Percentiles rank a stretch among this genome's conserved stretches.
These are phyloP conservation scores for Trypanosoma melophagium DNA, from an alignment of 208 protist species.

Conservation along the genomic window DNA sequence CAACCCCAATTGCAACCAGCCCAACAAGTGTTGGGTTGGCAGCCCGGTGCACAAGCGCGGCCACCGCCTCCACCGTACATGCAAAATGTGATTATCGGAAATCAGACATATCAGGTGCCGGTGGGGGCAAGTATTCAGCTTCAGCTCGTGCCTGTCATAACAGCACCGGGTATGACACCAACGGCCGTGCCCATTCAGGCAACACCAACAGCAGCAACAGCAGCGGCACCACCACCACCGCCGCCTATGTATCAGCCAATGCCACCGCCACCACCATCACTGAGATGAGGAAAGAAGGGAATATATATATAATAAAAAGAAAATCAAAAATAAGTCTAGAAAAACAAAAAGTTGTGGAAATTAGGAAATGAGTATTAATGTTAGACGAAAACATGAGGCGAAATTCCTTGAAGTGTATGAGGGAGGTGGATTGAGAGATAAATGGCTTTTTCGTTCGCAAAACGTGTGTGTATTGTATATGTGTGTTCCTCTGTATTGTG, in stretches of 20 bases:
- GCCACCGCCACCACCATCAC: not conserved
- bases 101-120: conserved; percentile 55
- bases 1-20: conserved; percentile 8
- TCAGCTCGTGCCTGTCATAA: conserved; percentile 64
- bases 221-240: not conserved
- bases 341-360: conserved; percentile 2
- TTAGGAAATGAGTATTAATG: not conserved
- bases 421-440: no score
- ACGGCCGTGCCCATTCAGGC: conserved; percentile 12
- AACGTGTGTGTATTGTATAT: conserved; percentile 4
- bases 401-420: not conserved
- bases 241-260: not conserved
- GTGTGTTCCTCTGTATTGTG: conserved; percentile 13
- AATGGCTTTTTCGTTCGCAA: not conserved
- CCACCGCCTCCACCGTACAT: conserved; percentile 43
- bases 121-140: conserved; percentile 56
- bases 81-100: conserved; percentile 52
- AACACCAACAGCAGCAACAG: not conserved
- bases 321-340: not conserved
- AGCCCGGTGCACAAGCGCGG: not conserved
- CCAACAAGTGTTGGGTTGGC: conserved; percentile 12
- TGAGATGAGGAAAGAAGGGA: not conserved
- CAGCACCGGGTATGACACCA: conserved; percentile 19
- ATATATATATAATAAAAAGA: not conserved
- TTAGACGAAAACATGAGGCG: not conserved